Conservation (phyloP, 208 protist species). For the Dictyostelium gargantuum region DNA sequence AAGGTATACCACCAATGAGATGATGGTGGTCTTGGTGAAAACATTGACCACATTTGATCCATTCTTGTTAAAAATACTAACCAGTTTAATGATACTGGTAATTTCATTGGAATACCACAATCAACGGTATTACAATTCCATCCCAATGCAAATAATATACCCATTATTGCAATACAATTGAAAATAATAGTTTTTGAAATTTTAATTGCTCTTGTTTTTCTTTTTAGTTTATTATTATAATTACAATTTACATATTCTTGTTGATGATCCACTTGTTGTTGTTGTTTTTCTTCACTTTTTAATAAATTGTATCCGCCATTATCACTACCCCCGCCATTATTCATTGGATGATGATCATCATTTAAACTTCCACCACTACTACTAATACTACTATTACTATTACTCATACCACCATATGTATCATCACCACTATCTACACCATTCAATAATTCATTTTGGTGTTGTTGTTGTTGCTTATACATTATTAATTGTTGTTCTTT, state of each 20-base stretch:
- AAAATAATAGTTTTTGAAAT: not conserved
- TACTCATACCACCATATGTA: no score
- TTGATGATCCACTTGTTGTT: not conserved
- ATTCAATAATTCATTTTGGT: not conserved
- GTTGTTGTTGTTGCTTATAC: not conserved
- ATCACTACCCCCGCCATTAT: not conserved
- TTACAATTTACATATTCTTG: not conserved
- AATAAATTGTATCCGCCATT: not conserved
- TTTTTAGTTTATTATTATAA: not conserved
- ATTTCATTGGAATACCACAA: not conserved
- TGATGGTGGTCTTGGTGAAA: slow-evolving; percentile 38
- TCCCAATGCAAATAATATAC: not conserved
- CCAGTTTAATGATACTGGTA: not conserved
- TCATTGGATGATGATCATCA: not conserved
- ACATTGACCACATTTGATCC: slow-evolving; percentile 61
- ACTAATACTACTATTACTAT: no score
- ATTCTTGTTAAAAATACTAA: not conserved
- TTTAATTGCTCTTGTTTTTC: not conserved
- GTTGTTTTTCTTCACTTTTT: not conserved
- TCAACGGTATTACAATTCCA: not conserved
- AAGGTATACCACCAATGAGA: slow-evolving; percentile 51
- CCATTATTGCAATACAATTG: not conserved
- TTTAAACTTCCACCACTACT: not conserved
- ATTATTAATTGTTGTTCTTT: not conserved
- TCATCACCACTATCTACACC: not conserved